Percentiles rank a stretch among this genome's conserved stretches.
phyloP scores from a whole-genome alignment of 2,329 filamentous ascomycete species.

The Neofusicoccum laricinum region DNA sequence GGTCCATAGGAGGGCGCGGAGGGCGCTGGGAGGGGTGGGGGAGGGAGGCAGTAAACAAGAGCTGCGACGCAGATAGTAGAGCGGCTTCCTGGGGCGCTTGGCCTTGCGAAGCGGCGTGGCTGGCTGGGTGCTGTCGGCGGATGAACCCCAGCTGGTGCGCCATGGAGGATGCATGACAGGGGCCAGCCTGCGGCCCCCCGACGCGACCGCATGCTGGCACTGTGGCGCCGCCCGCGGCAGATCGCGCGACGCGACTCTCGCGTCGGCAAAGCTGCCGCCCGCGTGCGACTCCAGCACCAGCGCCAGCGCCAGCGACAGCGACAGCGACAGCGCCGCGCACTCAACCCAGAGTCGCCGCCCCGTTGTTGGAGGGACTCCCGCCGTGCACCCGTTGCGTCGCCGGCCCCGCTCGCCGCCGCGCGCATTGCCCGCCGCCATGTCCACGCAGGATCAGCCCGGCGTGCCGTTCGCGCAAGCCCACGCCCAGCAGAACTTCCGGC shows the following conservation, averaged over 20 bases:
- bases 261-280: slow-evolving; percentile 16
- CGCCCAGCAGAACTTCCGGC: slow-evolving; percentile 52
- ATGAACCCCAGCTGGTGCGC: slow-evolving; percentile 10
- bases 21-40: not conserved
- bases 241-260: slow-evolving; percentile 5
- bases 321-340: slow-evolving; percentile 12
- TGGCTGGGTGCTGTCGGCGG: slow-evolving; percentile 11
- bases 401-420: not conserved
- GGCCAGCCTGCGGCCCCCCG: not conserved
- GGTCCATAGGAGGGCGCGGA: slow-evolving; percentile 12
- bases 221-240: slow-evolving; percentile 8
- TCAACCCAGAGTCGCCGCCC: slow-evolving; percentile 1
- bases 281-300: slow-evolving; percentile 22
- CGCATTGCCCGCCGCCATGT: slow-evolving; percentile 31
- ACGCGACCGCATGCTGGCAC: not conserved
- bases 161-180: not conserved
- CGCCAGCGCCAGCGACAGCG: slow-evolving; percentile 9
- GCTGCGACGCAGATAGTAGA: slow-evolving; percentile 10
- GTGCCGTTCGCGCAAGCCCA: slow-evolving; percentile 44
- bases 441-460: slow-evolving; percentile 39
- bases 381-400: not conserved
- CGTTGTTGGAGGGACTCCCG: not conserved
- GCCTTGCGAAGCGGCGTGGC: not conserved
- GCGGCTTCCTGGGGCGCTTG: not conserved
- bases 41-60: slow-evolving; percentile 10